Evolutionary conservation across 352 stramenopile genomes (phyloP).

Genomic region (Globisporangium abappressorium): DNA sequence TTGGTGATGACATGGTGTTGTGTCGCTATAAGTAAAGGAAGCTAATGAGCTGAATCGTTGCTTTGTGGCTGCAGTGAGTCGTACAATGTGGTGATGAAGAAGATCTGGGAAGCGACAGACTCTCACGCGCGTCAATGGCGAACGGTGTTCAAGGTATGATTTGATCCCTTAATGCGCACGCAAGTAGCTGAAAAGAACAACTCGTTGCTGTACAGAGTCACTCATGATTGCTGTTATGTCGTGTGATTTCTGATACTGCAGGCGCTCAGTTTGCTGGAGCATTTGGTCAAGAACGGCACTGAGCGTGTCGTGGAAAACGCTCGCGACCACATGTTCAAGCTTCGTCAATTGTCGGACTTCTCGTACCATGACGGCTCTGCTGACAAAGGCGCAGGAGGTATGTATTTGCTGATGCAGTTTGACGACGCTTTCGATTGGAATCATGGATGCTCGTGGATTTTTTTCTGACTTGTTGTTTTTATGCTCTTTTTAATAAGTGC

Average conservation of each 20-base stretch:
- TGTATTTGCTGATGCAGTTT: background rate
- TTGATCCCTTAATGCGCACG: background rate
- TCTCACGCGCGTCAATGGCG: slow-evolving; percentile 91
- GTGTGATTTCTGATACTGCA: slow-evolving; percentile 10
- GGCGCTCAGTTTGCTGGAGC: slow-evolving; percentile 92
- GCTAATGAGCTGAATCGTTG: slow-evolving; percentile 7
- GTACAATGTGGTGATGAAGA: slow-evolving; percentile 87
- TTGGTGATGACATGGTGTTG: background rate
- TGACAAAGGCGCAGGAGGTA: slow-evolving; percentile 84
- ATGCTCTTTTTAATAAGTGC: slow-evolving; percentile 35
- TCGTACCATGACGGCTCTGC: slow-evolving; percentile 86
- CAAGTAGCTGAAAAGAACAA: background rate
- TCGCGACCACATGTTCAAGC: slow-evolving; percentile 92
- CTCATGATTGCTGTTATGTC: background rate
- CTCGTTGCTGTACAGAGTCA: background rate
- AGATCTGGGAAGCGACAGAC: slow-evolving; percentile 95
- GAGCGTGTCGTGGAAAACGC: slow-evolving; percentile 98
- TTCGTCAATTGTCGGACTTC: slow-evolving; percentile 84
- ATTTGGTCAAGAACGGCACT: slow-evolving; percentile 98
- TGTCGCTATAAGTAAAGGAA: background rate
- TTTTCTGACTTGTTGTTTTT: background rate
- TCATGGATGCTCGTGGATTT: background rate
- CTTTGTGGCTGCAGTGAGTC: slow-evolving; percentile 56
- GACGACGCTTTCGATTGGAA: background rate
- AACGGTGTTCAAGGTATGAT: slow-evolving; percentile 94